Base-by-base conservation (phyloP, 176 grass and related monocot genomes). In the Triticum turgidum region DNA sequence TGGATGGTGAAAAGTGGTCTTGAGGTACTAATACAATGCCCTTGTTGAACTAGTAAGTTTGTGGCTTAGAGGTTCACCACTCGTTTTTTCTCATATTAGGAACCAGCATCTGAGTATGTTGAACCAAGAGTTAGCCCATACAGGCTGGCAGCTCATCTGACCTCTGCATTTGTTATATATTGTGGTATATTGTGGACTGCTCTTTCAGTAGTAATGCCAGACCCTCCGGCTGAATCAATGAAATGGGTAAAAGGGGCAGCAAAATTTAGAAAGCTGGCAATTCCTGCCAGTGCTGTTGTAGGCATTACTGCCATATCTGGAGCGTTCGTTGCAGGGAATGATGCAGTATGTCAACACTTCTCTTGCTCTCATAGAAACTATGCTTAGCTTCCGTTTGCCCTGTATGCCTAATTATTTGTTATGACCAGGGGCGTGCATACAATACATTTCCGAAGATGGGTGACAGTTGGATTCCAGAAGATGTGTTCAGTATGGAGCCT, bases 1-100 rank as follows among this genome's bases (percentile, higher is more conserved):
- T 98, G 97, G 97, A 98, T 98, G 97, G 97, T 98, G 56, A 98
- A 96, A 91, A 98, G 97, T 82, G 97, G 94, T 79, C 92, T 98
- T 81, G 90, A 98, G 94, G 97, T 98, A 92, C 15, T 65, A 92
- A 6, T 54, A 81, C 10, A 62, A 74, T 24, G 20, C 20, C 38
- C 29, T 86, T 81, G 54, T 79, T 39, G 13, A 69, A 69, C 52
- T 83, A 75, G 15, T 80, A 44, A 25, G 33, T 93, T 77, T 72
- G 47, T 59, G 10, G 25, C 18, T 77, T 86, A 24, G 45, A 72
- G 34, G 29, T 86, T 66, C 30, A 83, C 45, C 70, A 7, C 65
- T 77, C 17, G 12, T 80, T 52, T 88, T 88, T 86, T 74, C 41
- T 70, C 41, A 49, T 89, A 58, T 61, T 80, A 99, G 97, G 97